Conservation (phyloP, 2,329 filamentous ascomycete species). For the Aspergillus novoparasiticus region DNA sequence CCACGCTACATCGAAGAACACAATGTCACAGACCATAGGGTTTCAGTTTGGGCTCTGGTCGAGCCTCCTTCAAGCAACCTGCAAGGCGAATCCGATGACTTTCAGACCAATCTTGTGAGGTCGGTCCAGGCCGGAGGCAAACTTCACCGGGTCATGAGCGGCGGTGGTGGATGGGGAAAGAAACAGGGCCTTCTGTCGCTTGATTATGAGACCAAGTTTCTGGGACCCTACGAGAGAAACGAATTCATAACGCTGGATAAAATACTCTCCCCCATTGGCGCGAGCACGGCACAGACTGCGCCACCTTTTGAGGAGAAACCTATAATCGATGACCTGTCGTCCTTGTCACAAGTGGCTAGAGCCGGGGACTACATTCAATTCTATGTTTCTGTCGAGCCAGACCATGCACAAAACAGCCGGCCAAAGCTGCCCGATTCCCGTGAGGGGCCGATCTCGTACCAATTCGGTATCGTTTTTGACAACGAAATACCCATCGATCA, state of each 20-base stretch:
- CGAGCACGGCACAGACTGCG: conserved; percentile 12
- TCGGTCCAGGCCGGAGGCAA: conserved; percentile 38
- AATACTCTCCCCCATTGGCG: conserved; percentile 24
- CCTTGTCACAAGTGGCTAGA: conserved; percentile 42
- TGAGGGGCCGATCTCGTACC: conserved; percentile 24
- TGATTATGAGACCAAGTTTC: conserved; percentile 42
- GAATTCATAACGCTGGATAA: conserved; percentile 24
- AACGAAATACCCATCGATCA: conserved; percentile 20
- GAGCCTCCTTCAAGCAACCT: conserved; percentile 28
- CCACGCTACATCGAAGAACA: conserved; percentile 44
- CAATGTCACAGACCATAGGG: conserved; percentile 37
- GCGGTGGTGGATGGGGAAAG: conserved; percentile 50
- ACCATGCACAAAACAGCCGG: not conserved
- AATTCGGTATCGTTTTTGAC: conserved; percentile 37
- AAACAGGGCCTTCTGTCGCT: conserved; percentile 47
- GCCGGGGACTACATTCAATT: conserved; percentile 46
- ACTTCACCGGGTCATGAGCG: conserved; percentile 46
- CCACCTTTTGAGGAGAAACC: conserved; percentile 26
- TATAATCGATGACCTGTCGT: conserved; percentile 36
- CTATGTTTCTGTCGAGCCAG: conserved; percentile 38
- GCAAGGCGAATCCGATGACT: conserved; percentile 10
- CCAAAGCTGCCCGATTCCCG: not conserved
- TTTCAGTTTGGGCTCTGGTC: conserved; percentile 47
- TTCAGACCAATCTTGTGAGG: conserved; percentile 26
- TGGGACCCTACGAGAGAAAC: conserved; percentile 16